Evolutionary conservation across 1,284 basidiomycete genomes (phyloP).

Genomic region (Ganoderma lingzhi): DNA sequence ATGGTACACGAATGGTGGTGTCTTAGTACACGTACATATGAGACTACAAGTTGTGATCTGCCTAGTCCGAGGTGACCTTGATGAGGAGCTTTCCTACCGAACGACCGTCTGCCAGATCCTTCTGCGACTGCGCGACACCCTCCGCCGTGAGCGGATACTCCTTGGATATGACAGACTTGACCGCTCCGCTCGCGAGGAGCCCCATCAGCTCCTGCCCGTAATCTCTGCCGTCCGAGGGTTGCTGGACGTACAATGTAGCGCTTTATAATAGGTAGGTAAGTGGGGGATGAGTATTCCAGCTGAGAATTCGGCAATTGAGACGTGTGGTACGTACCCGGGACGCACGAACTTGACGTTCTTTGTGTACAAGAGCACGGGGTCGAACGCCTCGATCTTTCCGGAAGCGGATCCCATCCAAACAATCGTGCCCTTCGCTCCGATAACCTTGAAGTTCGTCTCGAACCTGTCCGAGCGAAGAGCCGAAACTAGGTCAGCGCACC

Average conservation of each 20-base stretch:
- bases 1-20: too few relatives aligned
- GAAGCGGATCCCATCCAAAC: conserved; percentile 94
- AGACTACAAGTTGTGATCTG: too few relatives aligned
- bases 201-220: conserved; percentile 76
- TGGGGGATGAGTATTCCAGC: not conserved
- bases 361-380: conserved; percentile 75
- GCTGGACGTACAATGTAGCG: conserved; percentile 71
- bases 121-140: conserved; percentile 82
- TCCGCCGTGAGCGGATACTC: conserved; percentile 88
- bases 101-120: conserved; percentile 78
- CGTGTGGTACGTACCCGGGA: conserved; percentile 63
- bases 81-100: conserved; percentile 87
- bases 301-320: not conserved
- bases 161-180: conserved; percentile 79
- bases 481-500: not conserved
- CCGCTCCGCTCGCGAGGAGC: conserved; percentile 63
- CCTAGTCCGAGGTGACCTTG: conserved; percentile 48
- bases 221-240: conserved; percentile 71
- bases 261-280: not conserved
- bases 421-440: conserved; percentile 84
- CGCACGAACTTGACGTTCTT: conserved; percentile 88
- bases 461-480: conserved; percentile 57
- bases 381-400: conserved; percentile 79
- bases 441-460: conserved; percentile 82
- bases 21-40: too few relatives aligned